phyloP scores from a whole-genome alignment of 768 basidiomycete genomes.

The Bullera alba region DNA sequence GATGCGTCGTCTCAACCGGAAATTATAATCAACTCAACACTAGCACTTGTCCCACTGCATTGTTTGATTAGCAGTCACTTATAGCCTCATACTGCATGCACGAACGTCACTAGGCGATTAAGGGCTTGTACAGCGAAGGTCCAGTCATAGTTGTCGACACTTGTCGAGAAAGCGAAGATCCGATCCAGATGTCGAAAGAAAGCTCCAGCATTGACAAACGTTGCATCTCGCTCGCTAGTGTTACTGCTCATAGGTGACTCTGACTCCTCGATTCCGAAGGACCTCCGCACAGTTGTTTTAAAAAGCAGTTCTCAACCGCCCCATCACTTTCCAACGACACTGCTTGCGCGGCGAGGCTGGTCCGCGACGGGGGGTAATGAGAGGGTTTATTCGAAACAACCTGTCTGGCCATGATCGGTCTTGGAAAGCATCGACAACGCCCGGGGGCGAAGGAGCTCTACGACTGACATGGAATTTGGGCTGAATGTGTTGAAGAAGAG shows the following conservation, averaged over 20 bases:
- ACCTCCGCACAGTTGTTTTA: conserved; percentile 43
- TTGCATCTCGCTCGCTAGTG: conserved; percentile 6
- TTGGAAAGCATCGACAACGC: conserved; percentile 18
- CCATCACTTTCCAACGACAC: background rate
- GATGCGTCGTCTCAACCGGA: no score
- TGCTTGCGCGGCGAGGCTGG: background rate
- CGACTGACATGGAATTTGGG: conserved; percentile 30
- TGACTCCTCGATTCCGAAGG: conserved; percentile 21
- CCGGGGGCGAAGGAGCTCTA: conserved; percentile 16
- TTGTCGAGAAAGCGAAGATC: no score
- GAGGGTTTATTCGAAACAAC: conserved; percentile 25
- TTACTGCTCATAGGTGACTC: conserved; percentile 43
- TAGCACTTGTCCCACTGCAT: no score
- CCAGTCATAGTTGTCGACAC: no score
- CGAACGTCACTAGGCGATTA: no score
- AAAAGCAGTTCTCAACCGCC: conserved; percentile 9
- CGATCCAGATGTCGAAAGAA: no score
- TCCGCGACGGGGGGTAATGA: background rate
- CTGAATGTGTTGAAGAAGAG: conserved; percentile 14
- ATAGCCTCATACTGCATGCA: no score
- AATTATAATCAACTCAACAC: no score
- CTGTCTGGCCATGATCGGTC: conserved; percentile 38
- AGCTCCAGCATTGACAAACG: no score
- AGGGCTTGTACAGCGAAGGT: no score
- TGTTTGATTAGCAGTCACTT: no score